Percentiles rank a stretch among this genome's conserved stretches.
phyloP scores from a whole-genome alignment of 2,329 filamentous ascomycete species.

The Ceratocystis diversiconidia region DNA sequence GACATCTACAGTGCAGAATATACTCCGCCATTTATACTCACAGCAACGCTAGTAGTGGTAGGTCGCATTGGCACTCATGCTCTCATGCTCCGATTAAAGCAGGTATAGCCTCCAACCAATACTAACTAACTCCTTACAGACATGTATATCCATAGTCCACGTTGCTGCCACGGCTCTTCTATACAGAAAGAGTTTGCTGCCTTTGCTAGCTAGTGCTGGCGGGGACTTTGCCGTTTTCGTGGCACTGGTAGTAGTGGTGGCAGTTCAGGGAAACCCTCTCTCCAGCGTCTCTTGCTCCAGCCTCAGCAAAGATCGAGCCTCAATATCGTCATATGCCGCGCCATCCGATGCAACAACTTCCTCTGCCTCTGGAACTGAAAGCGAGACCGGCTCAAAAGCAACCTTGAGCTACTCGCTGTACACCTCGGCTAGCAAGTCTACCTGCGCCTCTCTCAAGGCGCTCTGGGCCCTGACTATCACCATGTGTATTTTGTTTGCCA shows the following conservation, averaged over 20 bases:
- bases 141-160: constrained; percentile 67
- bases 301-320: constrained; percentile 28
- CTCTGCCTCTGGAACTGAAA: constrained; percentile 2
- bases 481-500: constrained; percentile 56
- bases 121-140: constrained; percentile 33
- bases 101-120: too few relatives aligned
- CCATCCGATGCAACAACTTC: not conserved
- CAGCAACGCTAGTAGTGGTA: constrained; percentile 70
- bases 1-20: constrained; percentile 55
- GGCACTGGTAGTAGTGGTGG: constrained; percentile 62
- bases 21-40: constrained; percentile 54
- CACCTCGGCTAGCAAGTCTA: constrained; percentile 40
- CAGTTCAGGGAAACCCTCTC: constrained; percentile 65
- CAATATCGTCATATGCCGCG: constrained; percentile 13
- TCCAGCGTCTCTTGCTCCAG: constrained; percentile 59
- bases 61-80: constrained; percentile 26
- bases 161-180: constrained; percentile 67
- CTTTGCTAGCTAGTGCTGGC: constrained; percentile 52
- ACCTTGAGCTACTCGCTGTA: constrained; percentile 30
- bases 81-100: not conserved
- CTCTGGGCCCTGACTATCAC: constrained; percentile 77
- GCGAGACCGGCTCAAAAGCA: constrained; percentile 20
- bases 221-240: constrained; percentile 58
- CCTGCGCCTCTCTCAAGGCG: constrained; percentile 73
- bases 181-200: constrained; percentile 61